Evolutionary conservation across 148 eudicot species (phyloP), one percentile per base, ranked within the genome.

Genomic region (Rhododendron ferrugineum): DNA sequence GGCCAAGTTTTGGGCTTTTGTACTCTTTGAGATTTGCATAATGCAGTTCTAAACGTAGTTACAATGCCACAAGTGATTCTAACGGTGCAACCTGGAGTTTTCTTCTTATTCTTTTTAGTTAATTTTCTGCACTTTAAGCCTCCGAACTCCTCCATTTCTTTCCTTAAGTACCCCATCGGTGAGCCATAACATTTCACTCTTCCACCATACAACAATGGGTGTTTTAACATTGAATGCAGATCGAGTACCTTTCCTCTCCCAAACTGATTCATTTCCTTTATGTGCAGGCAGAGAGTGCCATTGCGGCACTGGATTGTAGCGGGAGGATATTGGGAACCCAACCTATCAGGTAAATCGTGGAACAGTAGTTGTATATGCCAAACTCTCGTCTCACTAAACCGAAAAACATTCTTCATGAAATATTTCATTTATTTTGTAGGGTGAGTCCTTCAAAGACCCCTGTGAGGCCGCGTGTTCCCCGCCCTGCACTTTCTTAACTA

Each of bases 371-470:
- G 6, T 36, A 42, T 50, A 16, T 2, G 14, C 26, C 14, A 34
- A 76, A 32, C 50, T 58, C 75, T 46, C 80, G 26, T 46, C 11
- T 6, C 22, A 34, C 18, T 82, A 28, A 44, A 34, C 14, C 32
- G 4, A 30, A 20, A 79, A 34, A 22, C n/a, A 23, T 72, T 58
- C 58, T 37, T 42, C 44, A 32, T 58, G 34, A 13, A 44, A 37
- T 66, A 70, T 72, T 34, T 62, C 62, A 46, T 70, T 49, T 11
- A 28, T 79, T 87, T 80, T 81, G 77, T 73, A 96, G 98, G 98
- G 98, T 96, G 85, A 96, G 98, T 89, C 98, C 98, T 86, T 96
- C 98, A 5, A 96, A 96, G 98, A 96, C 98, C 44, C 98, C 98
- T 49, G 98, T 96, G 91, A 93, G 98, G 95, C 94, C 98, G 0